Conservation (phyloP, 2,329 filamentous ascomycete genomes). For the Xylariaceae sp. region DNA sequence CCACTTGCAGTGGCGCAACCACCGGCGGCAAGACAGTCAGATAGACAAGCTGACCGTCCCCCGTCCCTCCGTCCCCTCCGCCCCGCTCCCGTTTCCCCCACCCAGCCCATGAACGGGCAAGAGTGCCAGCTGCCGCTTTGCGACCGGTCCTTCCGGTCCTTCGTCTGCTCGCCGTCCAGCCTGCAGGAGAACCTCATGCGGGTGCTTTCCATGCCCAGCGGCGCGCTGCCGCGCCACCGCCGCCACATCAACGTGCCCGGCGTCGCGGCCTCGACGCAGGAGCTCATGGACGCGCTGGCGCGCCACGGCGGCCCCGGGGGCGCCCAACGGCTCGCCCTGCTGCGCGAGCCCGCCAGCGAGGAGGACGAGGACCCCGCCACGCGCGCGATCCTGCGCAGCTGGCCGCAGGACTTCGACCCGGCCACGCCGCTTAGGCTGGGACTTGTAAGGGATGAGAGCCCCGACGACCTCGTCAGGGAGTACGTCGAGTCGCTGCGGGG, state of each 20-base stretch:
- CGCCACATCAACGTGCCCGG: slow-evolving; percentile 53
- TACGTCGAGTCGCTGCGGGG: slow-evolving; percentile 36
- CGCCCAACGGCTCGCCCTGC: slow-evolving; percentile 41
- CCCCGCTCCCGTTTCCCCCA: no score
- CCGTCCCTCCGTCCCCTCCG: no score
- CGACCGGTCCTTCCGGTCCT: slow-evolving; percentile 43
- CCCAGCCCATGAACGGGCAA: slow-evolving; percentile 47
- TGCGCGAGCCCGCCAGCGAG: no score
- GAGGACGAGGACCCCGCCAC: slow-evolving; percentile 44
- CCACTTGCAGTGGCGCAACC: no score
- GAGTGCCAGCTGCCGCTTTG: slow-evolving; percentile 45
- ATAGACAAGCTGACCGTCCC: no score
- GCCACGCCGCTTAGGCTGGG: slow-evolving; percentile 42
- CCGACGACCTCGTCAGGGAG: slow-evolving; percentile 48
- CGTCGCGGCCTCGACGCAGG: slow-evolving; percentile 48
- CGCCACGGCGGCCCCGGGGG: slow-evolving; percentile 50
- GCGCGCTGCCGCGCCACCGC: slow-evolving; percentile 35
- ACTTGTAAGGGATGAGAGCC: slow-evolving; percentile 41
- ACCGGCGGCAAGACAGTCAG: no score
- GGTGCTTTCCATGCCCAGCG: slow-evolving; percentile 31
- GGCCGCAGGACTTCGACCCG: slow-evolving; percentile 51
- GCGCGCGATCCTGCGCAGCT: slow-evolving; percentile 52
- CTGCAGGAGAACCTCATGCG: slow-evolving; percentile 46
- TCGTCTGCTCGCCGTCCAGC: slow-evolving; percentile 45
- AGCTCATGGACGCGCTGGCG: slow-evolving; percentile 51